Evolutionary conservation across 495 filamentous ascomycete genomes (phyloP).

Genomic region (Lichenothelia convexa): DNA sequence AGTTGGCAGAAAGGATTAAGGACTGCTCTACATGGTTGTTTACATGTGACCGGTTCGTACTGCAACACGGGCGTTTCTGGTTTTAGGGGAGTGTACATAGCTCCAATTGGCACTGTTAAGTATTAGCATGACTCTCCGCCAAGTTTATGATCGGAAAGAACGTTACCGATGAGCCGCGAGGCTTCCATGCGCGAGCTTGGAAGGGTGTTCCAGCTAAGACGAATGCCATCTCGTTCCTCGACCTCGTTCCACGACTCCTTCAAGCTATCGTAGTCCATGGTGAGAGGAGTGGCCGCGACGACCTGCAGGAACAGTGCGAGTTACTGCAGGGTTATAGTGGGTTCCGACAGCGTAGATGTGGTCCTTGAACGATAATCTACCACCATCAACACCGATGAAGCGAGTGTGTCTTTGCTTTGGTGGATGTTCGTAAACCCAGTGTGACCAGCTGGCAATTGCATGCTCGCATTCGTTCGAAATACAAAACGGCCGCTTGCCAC

Average conservation of each 20-base stretch:
- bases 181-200: constrained; percentile 99
- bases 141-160: not conserved
- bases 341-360: too few relatives aligned
- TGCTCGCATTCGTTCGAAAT: not conserved
- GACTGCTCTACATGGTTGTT: constrained; percentile 85
- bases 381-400: too few relatives aligned
- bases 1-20: constrained; percentile 96
- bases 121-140: constrained; percentile 4
- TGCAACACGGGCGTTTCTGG: constrained; percentile 82
- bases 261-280: constrained; percentile 59
- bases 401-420: too few relatives aligned
- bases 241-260: constrained; percentile 97
- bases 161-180: constrained; percentile 58
- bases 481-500: not conserved
- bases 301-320: too few relatives aligned
- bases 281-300: constrained; percentile 8
- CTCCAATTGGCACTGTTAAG: constrained; percentile 66
- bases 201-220: constrained; percentile 98
- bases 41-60: constrained; percentile 97
- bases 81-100: constrained; percentile 90
- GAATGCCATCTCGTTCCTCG: constrained; percentile 91
- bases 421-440: too few relatives aligned
- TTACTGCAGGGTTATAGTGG: too few relatives aligned
- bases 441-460: not conserved
- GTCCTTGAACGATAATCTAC: too few relatives aligned